A percentile compares a stretch with the other conserved stretches of the same genome.
These are phyloP conservation scores for Mrakia blollopis DNA, from an alignment of 768 basidiomycete genomes.

Conservation along the genomic window DNA sequence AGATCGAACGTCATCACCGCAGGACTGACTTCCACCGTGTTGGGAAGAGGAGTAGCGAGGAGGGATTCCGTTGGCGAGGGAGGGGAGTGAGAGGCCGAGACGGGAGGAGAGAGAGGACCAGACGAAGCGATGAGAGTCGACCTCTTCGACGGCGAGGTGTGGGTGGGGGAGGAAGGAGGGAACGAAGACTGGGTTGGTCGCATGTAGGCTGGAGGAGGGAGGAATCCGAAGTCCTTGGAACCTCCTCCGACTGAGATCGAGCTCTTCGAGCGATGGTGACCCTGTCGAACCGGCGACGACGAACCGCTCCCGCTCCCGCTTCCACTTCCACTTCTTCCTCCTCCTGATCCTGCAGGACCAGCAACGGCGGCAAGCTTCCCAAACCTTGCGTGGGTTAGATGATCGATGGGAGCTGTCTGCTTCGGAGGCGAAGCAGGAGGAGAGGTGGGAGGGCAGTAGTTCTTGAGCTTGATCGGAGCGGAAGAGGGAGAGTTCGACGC, in stretches of 20 bases:
- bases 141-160: background rate
- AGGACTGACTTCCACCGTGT: conserved; percentile 16
- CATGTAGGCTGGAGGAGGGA: background rate
- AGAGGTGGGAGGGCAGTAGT: conserved; percentile 14
- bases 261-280: background rate
- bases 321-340: no score
- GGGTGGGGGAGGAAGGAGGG: background rate
- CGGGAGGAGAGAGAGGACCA: conserved; percentile 8
- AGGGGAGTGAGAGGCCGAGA: conserved; percentile 24
- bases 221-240: background rate
- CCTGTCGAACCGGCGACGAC: background rate
- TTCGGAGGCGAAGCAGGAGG: conserved; percentile 3
- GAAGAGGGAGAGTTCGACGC: background rate
- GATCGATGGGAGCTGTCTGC: background rate
- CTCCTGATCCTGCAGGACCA: background rate
- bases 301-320: background rate
- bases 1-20: conserved; percentile 19
- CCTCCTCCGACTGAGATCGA: background rate
- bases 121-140: background rate
- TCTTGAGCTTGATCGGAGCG: conserved; percentile 12
- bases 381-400: background rate
- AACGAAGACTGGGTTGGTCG: background rate
- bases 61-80: conserved; percentile 4
- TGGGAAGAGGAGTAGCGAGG: conserved; percentile 10
- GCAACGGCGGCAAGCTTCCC: background rate